Evolutionary conservation across 441 rosid species (phyloP).

Genomic region (Gossypium schwendimanii): DNA sequence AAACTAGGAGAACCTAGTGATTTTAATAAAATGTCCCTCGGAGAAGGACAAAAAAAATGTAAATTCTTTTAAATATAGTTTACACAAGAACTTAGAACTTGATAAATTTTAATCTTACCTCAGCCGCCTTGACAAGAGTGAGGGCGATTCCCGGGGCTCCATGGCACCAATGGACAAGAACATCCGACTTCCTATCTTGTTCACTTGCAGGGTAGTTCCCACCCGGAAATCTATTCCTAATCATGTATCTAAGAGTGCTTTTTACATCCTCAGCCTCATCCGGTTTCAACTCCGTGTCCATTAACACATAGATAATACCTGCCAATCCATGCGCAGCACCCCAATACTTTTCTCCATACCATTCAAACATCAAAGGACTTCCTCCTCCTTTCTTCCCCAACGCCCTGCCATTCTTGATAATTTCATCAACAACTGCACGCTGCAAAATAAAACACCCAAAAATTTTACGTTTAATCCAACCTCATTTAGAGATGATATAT

Average conservation of each 20-base stretch:
- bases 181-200: constrained; percentile 36
- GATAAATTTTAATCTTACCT: constrained; percentile 25
- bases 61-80: background rate
- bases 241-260: constrained; percentile 44
- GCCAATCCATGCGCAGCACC: constrained; percentile 74
- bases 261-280: constrained; percentile 53
- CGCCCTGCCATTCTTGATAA: constrained; percentile 39
- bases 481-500: background rate
- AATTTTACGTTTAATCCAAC: background rate
- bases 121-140: constrained; percentile 49
- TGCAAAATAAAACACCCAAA: constrained; percentile 14
- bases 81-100: background rate
- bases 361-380: constrained; percentile 54
- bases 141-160: constrained; percentile 59
- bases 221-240: constrained; percentile 38
- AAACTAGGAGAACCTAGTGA: background rate
- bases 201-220: constrained; percentile 53
- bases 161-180: constrained; percentile 67
- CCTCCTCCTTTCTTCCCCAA: constrained; percentile 35
- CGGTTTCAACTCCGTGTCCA: constrained; percentile 46
- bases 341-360: constrained; percentile 56
- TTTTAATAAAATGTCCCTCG: background rate
- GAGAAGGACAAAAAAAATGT: background rate
- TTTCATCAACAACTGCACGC: constrained; percentile 36
- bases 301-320: constrained; percentile 54